Evolutionary conservation across 768 basidiomycete species (phyloP).

Genomic region (Butyriboletus loyo): DNA sequence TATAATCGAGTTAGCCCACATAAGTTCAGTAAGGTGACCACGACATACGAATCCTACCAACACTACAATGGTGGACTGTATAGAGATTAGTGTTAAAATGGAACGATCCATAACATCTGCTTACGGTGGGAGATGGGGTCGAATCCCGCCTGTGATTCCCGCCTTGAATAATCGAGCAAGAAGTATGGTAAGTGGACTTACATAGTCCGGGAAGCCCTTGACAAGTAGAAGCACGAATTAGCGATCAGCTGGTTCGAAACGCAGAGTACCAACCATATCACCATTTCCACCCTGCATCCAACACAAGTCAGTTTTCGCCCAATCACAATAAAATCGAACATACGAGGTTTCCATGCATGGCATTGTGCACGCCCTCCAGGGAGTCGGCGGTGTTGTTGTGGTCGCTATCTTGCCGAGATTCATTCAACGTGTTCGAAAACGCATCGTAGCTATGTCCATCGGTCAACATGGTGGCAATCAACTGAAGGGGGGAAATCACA

Average conservation of each 20-base stretch:
- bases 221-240: neutral
- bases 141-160: conserved; percentile 17
- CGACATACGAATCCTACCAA: conserved; percentile 23
- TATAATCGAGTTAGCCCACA: neutral
- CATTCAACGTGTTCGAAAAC: conserved; percentile 25
- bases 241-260: neutral
- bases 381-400: conserved; percentile 13
- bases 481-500: conserved; percentile 2
- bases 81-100: neutral
- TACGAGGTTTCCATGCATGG: conserved; percentile 19
- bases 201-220: conserved; percentile 23
- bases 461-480: neutral
- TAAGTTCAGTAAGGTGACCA: neutral
- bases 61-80: conserved; percentile 25
- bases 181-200: conserved; percentile 2
- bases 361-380: conserved; percentile 22
- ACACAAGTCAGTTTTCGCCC: neutral
- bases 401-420: conserved; percentile 16
- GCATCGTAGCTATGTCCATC: conserved; percentile 24
- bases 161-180: neutral
- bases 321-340: neutral
- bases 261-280: conserved; percentile 22
- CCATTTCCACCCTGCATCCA: conserved; percentile 24
- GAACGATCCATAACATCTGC: neutral
- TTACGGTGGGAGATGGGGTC: conserved; percentile 27